A percentile compares a stretch with the other conserved stretches of the same genome.
These are phyloP conservation scores for Centrapalus pauciflorus DNA, from an alignment of 129 eudicot species.

Conservation along the genomic window DNA sequence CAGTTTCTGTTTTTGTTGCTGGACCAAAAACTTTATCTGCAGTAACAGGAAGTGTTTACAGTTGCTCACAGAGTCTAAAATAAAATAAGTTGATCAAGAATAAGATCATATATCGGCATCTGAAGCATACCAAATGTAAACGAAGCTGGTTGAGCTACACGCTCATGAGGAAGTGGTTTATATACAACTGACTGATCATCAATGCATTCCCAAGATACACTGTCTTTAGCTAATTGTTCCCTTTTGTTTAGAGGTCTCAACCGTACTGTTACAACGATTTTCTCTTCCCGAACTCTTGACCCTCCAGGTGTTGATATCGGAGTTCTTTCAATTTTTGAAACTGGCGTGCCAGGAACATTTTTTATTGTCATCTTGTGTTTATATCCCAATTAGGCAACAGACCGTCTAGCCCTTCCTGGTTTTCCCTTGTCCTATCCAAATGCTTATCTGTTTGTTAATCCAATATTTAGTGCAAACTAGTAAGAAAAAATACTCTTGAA, in stretches of 20 bases:
- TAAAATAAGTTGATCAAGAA: not conserved
- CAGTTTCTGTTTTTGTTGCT: conserved; percentile 50
- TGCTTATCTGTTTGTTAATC: conserved; percentile 2
- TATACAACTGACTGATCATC: conserved; percentile 75
- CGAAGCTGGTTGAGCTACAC: conserved; percentile 53
- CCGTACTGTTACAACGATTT: conserved; percentile 86
- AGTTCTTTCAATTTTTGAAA: conserved; percentile 68
- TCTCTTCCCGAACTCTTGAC: conserved; percentile 68
- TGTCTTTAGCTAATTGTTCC: conserved; percentile 74
- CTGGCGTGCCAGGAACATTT: conserved; percentile 61
- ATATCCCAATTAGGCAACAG: not conserved
- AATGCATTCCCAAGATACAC: conserved; percentile 80
- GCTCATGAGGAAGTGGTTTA: conserved; percentile 57
- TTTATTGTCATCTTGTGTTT: conserved; percentile 48
- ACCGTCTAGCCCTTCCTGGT: not conserved
- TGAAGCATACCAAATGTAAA: conserved; percentile 67
- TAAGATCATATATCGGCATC: not conserved
- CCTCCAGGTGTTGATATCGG: conserved; percentile 86
- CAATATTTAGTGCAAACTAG: not conserved
- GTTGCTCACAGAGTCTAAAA: not conserved
- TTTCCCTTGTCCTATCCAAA: conserved; percentile 11
- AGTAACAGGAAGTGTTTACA: conserved; percentile 7
- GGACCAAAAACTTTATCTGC: conserved; percentile 96
- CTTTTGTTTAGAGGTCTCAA: conserved; percentile 82
- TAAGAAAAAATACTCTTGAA: not conserved